These are phyloP conservation scores for Auricularia auricula-judae DNA, from an alignment of 768 basidiomycete species.

Conservation along the genomic window DNA sequence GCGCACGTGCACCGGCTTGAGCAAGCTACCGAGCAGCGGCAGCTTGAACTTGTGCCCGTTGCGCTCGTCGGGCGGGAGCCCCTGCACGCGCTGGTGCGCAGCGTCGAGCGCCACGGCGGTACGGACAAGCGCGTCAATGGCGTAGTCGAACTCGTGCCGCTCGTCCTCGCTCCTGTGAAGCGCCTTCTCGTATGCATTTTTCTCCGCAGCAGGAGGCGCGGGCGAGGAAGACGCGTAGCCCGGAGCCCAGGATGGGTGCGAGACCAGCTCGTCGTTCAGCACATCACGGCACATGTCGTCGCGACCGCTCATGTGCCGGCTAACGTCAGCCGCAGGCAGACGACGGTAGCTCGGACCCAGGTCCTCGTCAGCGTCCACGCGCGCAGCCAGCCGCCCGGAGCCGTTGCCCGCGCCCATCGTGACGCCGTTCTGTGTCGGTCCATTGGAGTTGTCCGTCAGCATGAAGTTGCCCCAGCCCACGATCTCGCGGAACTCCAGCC, in stretches of 20 bases:
- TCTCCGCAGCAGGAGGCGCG: constrained; percentile 94
- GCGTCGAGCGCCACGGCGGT: constrained; percentile 91
- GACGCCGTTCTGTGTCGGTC: background rate
- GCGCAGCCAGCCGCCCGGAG: background rate
- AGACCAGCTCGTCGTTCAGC: constrained; percentile 96
- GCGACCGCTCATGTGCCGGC: constrained; percentile 36
- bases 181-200: constrained; percentile 92
- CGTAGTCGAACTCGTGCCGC: constrained; percentile 94
- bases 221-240: constrained; percentile 50
- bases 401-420: constrained; percentile 26
- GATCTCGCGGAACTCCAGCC: constrained; percentile 76
- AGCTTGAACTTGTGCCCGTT: constrained; percentile 36
- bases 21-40: constrained; percentile 79
- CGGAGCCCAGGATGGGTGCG: constrained; percentile 79
- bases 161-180: constrained; percentile 97
- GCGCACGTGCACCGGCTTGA: constrained; percentile 81
- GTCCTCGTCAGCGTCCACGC: background rate
- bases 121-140: constrained; percentile 80
- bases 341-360: constrained; percentile 85
- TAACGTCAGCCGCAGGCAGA: constrained; percentile 58
- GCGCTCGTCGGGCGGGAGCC: constrained; percentile 81
- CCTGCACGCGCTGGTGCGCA: constrained; percentile 68
- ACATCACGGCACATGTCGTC: constrained; percentile 93
- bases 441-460: constrained; percentile 17
- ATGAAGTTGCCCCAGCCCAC: constrained; percentile 67